Base-by-base conservation (phyloP, 495 filamentous ascomycete species). In the Aspergillus hancockii region DNA sequence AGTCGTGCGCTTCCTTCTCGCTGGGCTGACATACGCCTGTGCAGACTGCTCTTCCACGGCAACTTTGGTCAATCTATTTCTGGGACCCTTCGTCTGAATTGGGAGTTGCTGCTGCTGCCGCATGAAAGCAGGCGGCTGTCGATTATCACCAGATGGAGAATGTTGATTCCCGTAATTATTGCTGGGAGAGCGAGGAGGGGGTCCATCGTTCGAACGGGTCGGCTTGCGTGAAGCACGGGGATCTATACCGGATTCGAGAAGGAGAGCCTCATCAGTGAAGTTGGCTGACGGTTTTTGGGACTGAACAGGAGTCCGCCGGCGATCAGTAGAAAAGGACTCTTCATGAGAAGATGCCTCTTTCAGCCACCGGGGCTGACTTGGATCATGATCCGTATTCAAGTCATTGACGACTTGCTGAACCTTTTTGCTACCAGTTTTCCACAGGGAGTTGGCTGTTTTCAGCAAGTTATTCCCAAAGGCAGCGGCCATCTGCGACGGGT, bases 351-450 rank as follows among this genome's bases (percentile, higher is more conserved):
- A 61, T 25, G 82, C 77, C 53, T 91, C 89, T 63, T 85, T 83
- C 93, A 98, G 96, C 94, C 94, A 98, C 64, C 90, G 93, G 1
- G 94, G 94, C 67, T 96, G 90, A 66, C 70, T 91, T 2, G 90
- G 79, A 68, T 97, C 94, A 28, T 85, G 81, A n/a, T 90, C 88
- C 1, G 81, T 71, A 63, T 97, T 93, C 61, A 97, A 88, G 19
- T 98, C 94, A 16, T 90, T 85, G 14, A 98, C 90, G 14, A 91
- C 94, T 69, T 92, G 92, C 66, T 96, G 93, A n/a, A 98, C 85
- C 68, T 90, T 93, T 72, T 96, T 98, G 63, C 90, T 91, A 3
- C 92, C 88, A 7, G 87, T 88, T 70, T 96, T 98, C 94, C 94
- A 98, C 3, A 98, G 71, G 3, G 88, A 90, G 62, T 92, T 93